Conservation (phyloP, 805 yeast genomes). For the Dipodascus albidus region DNA sequence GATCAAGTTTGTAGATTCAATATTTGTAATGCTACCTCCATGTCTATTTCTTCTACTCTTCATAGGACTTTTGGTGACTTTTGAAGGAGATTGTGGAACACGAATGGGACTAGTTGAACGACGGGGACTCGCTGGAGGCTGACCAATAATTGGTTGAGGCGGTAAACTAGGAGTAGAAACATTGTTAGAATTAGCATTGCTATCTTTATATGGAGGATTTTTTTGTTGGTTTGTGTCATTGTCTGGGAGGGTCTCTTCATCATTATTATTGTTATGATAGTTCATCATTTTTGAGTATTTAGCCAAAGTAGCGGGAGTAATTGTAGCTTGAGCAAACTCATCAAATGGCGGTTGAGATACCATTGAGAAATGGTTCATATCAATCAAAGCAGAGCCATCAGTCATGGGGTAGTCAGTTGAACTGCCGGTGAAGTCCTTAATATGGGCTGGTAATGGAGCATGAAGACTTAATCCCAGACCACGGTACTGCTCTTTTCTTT, state of each 20-base stretch:
- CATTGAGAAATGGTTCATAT: conserved; percentile 1
- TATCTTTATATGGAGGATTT: not conserved
- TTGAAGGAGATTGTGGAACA: not conserved
- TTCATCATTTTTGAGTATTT: conserved; percentile 16
- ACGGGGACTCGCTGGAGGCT: conserved; percentile 1
- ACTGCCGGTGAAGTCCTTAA: not conserved
- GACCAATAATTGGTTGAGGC: not conserved
- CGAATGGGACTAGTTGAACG: not conserved
- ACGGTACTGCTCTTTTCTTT: not conserved
- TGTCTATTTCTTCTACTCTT: not conserved
- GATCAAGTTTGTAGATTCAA: not conserved
- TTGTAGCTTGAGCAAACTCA: conserved; percentile 2
- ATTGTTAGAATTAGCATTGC: not conserved
- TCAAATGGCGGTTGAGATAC: not conserved
- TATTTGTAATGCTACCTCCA: not conserved
- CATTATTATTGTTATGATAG: conserved; percentile 11
- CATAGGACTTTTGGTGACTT: not conserved
- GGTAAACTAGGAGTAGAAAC: not conserved
- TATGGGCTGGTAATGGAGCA: not conserved
- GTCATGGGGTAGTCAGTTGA: not conserved
- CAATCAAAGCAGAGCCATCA: not conserved
- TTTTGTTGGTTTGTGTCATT: not conserved
- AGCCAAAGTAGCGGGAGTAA: conserved; percentile 16
- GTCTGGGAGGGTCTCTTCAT: not conserved
- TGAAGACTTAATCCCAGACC: not conserved